Conservation (phyloP, 1,284 basidiomycete genomes). For the Mycena sp. region DNA sequence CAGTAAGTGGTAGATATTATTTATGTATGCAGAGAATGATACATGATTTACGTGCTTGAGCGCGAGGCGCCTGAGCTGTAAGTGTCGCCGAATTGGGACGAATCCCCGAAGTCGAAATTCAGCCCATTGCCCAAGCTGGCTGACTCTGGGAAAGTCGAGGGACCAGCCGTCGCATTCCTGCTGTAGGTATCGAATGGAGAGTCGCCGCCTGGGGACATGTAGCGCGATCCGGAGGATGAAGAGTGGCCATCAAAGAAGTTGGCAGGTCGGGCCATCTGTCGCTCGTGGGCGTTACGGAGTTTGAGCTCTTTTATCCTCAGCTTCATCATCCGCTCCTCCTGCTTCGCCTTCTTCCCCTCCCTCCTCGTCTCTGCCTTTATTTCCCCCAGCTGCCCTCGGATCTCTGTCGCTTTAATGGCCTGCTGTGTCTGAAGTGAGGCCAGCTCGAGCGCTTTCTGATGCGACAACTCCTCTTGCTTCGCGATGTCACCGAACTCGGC, state of each 20-base stretch:
- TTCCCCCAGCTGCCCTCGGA: neutral
- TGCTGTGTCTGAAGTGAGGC: neutral
- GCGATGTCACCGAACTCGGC: neutral
- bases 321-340: neutral
- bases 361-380: neutral
- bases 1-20: no score
- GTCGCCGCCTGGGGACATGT: neutral
- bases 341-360: neutral
- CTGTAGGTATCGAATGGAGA: neutral
- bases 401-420: neutral
- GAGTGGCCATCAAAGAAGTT: neutral
- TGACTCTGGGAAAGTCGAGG: no score
- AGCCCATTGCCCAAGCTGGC: no score
- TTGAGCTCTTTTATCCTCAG: slow-evolving; percentile 8
- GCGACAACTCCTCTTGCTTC: neutral
- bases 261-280: neutral
- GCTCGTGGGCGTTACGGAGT: neutral
- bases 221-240: neutral
- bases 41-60: no score
- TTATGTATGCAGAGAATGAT: no score
- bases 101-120: no score
- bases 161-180: neutral
- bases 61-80: no score
- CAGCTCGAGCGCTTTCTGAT: slow-evolving; percentile 2
- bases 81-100: no score